Evolutionary conservation across 2,329 filamentous ascomycete genomes (phyloP).

Genomic region (Ascochyta lentis): DNA sequence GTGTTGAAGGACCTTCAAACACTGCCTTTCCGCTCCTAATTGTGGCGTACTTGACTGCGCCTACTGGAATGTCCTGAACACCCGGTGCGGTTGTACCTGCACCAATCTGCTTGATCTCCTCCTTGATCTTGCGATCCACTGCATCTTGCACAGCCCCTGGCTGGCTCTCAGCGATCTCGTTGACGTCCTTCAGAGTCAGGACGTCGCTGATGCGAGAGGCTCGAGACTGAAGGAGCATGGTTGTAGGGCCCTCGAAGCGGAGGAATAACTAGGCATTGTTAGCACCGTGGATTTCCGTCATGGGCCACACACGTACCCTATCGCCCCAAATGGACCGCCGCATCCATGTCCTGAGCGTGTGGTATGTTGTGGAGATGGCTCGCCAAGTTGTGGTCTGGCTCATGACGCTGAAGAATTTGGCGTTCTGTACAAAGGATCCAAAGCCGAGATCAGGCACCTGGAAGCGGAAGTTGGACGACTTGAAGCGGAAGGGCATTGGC

Average conservation of each 20-base stretch:
- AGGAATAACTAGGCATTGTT: slow-evolving; percentile 70
- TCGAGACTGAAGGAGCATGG: slow-evolving; percentile 87
- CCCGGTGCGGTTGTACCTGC: slow-evolving; percentile 27
- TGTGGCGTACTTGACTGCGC: slow-evolving; percentile 34
- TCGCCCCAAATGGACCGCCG: slow-evolving; percentile 92
- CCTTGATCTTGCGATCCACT: slow-evolving; percentile 41
- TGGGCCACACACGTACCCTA: slow-evolving; percentile 58
- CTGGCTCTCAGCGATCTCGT: slow-evolving; percentile 86
- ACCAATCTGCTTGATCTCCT: slow-evolving; percentile 45
- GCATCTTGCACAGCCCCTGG: slow-evolving; percentile 72
- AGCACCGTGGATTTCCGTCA: slow-evolving; percentile 11
- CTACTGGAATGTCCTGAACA: slow-evolving; percentile 22
- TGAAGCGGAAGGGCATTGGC: slow-evolving; percentile 86
- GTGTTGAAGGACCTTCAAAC: slow-evolving; percentile 23
- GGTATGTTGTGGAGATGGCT: slow-evolving; percentile 67
- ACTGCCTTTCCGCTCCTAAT: slow-evolving; percentile 39
- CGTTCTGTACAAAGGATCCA: slow-evolving; percentile 68
- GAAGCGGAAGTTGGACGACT: slow-evolving; percentile 74
- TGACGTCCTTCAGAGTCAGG: slow-evolving; percentile 78
- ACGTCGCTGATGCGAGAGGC: slow-evolving; percentile 79
- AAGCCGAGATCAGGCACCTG: slow-evolving; percentile 76
- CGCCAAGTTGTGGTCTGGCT: slow-evolving; percentile 77
- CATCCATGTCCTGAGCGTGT: slow-evolving; percentile 75
- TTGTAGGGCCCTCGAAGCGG: slow-evolving; percentile 85
- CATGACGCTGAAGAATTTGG: slow-evolving; percentile 76